Conservation (phyloP, 2,329 filamentous ascomycete genomes). For the Pseudogymnoascus sp. region DNA sequence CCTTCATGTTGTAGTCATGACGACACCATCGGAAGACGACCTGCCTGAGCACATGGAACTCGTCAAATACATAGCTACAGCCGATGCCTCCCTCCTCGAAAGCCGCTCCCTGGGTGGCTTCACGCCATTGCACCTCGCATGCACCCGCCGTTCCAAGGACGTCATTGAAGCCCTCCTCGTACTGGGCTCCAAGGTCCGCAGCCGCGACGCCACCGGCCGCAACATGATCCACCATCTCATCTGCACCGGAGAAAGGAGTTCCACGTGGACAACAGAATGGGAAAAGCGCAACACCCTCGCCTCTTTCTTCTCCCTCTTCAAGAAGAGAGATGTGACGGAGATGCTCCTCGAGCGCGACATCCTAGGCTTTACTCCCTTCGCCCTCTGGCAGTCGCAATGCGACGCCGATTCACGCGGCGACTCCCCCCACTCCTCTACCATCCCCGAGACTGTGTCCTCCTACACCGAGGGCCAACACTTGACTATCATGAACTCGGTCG, state of each 20-base stretch:
- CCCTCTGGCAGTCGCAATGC: constrained; percentile 56
- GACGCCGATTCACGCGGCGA: constrained; percentile 10
- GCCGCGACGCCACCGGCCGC: constrained; percentile 50
- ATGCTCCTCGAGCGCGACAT: constrained; percentile 54
- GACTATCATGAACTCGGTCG: constrained; percentile 54
- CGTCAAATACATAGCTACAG: constrained; percentile 58
- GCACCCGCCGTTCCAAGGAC: constrained; percentile 45
- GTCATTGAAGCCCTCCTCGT: constrained; percentile 50
- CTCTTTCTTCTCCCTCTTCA: constrained; percentile 50
- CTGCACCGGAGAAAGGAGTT: constrained; percentile 18
- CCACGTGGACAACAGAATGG: neutral
- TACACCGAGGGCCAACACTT: constrained; percentile 51
- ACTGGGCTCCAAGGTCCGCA: constrained; percentile 62
- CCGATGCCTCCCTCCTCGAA: constrained; percentile 55
- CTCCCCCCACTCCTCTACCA: constrained; percentile 28
- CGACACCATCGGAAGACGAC: constrained; percentile 19
- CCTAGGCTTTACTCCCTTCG: constrained; percentile 48
- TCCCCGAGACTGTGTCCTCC: constrained; percentile 44
- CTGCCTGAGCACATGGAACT: constrained; percentile 40
- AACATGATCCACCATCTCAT: constrained; percentile 63
- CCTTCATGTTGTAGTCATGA: constrained; percentile 59
- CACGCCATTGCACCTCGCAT: constrained; percentile 65
- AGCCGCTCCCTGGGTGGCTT: constrained; percentile 49
- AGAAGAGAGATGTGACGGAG: constrained; percentile 46
- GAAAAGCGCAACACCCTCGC: constrained; percentile 32